Conservation (phyloP, 305 asterid species). For the Fraxinus latifolia region DNA sequence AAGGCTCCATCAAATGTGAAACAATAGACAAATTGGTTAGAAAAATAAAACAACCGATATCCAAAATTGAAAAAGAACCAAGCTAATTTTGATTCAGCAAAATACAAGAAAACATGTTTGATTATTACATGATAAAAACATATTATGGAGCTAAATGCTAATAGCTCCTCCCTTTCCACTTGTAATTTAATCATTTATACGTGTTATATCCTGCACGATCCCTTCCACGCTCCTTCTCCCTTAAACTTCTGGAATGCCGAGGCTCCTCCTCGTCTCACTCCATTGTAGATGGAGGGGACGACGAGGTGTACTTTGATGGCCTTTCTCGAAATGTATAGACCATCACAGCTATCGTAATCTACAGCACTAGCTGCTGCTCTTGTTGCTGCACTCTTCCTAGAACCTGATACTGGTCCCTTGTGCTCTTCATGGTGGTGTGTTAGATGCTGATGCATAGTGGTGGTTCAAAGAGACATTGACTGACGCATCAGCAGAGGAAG, state of each 20-base stretch:
- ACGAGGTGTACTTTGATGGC: conserved; percentile 67
- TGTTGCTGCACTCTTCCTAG: conserved; percentile 38
- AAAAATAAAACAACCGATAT: too few species aligned
- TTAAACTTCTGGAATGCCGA: conserved; percentile 46
- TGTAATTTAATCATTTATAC: too few species aligned
- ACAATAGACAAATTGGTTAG: too few species aligned
- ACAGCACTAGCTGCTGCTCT: conserved; percentile 6
- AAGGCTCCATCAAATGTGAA: too few species aligned
- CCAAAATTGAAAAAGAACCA: too few species aligned
- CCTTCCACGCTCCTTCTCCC: too few species aligned
- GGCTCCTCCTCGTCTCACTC: conserved; percentile 35
- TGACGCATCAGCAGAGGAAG: conserved; percentile 39
- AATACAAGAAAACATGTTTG: too few species aligned
- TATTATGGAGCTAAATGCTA: too few species aligned
- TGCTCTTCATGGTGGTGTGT: conserved; percentile 47
- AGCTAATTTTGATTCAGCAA: too few species aligned
- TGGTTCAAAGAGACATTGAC: conserved; percentile 33
- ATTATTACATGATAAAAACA: too few species aligned
- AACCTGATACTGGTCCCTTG: conserved; percentile 26
- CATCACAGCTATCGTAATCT: conserved; percentile 76
- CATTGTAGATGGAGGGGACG: conserved; percentile 39
- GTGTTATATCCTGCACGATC: too few species aligned
- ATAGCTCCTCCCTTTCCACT: too few species aligned
- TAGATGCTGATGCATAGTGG: conserved; percentile 33
- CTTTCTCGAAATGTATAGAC: conserved; percentile 86